Evolutionary conservation across 2,329 filamentous ascomycete genomes (phyloP).

Genomic region (Nothophoma quercina): DNA sequence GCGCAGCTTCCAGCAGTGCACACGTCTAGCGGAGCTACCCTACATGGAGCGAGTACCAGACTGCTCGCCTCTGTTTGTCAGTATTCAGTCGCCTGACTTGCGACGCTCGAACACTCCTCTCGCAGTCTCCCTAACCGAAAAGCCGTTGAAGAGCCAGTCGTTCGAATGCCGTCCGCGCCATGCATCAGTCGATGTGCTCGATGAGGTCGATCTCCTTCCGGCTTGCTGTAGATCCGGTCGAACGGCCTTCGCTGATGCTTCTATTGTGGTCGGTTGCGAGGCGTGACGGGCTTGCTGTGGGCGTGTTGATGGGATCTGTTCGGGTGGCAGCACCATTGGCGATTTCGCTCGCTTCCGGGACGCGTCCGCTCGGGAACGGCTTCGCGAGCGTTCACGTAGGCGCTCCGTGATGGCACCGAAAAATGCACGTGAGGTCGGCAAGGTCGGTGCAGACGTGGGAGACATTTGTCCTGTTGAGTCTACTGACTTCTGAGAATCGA

Average conservation of each 20-base stretch:
- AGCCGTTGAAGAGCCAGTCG: conserved; percentile 50
- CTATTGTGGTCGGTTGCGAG: conserved; percentile 4
- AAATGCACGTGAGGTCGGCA: conserved; percentile 44
- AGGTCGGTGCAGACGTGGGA: conserved; percentile 28
- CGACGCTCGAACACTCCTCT: conserved; percentile 40
- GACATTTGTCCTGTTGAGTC: conserved; percentile 36
- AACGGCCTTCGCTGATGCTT: conserved; percentile 25
- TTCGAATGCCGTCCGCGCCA: conserved; percentile 50
- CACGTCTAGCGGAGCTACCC: conserved; percentile 6
- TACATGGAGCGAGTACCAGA: not conserved
- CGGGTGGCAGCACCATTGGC: conserved; percentile 40
- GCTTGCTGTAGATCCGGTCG: conserved; percentile 35
- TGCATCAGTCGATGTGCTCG: conserved; percentile 40
- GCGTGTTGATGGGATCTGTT: conserved; percentile 26
- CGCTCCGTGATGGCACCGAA: conserved; percentile 47
- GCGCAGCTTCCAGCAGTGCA: conserved; percentile 3
- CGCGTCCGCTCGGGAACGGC: conserved; percentile 36
- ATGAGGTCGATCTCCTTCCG: conserved; percentile 37
- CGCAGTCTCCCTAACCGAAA: conserved; percentile 47
- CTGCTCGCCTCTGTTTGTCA: not conserved
- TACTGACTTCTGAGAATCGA: conserved; percentile 37
- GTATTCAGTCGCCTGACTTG: conserved; percentile 22
- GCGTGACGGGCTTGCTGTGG: conserved; percentile 27
- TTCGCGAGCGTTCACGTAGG: conserved; percentile 45
- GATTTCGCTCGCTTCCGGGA: conserved; percentile 41